Evolutionary conservation across 345 rosid species (phyloP), one percentile per base, ranked within the genome.

Genomic region (Eucalyptus erythrocorys): DNA sequence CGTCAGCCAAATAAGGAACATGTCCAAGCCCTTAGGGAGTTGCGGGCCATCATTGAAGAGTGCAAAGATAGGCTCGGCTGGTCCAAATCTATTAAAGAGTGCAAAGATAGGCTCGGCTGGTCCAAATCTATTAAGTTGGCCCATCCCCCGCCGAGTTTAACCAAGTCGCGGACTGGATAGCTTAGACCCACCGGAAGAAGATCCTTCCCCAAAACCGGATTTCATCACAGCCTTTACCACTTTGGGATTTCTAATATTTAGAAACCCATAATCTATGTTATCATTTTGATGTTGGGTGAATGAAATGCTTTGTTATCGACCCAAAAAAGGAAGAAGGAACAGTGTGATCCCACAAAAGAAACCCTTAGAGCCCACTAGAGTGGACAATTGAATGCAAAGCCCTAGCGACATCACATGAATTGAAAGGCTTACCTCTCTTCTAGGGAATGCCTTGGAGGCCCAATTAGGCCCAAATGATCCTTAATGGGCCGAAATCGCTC

Each of bases 101-200:
- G 47, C 47, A 43, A 43, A 43, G 47, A 43, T 43, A 8, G 47
- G 47, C 47, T 43, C 47, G 47, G 47, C 47, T 8, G 8, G 47
- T 43, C 47, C 61, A 55, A 55, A 55, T 55, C 1, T 24, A 2
- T 55, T 1, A 17, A 55, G 13, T 24, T 24, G 61, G 61, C 61
- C 30, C 30, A 55, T 55, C 1, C 12, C 30, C 30, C 0, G 3
- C 13, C 0, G 30, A 55, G 61, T 55, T 6, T 6, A 55, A 55
- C 61, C 12, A 24, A 0, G 12, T 55, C 0, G 6, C 30, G 0
- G 12, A 22, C 3, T 0, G 6, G 13, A 55, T 55, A 21, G 61
- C 61, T 55, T 22, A 24, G 24, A 24, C 30, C 61, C 30, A 55
- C 22, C 61, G 61, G 27, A 55, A 55, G 27, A 48, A 48, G 48